Base-by-base conservation (phyloP, 192 early-diverging fungal species). In the Coemansia asiatica region DNA sequence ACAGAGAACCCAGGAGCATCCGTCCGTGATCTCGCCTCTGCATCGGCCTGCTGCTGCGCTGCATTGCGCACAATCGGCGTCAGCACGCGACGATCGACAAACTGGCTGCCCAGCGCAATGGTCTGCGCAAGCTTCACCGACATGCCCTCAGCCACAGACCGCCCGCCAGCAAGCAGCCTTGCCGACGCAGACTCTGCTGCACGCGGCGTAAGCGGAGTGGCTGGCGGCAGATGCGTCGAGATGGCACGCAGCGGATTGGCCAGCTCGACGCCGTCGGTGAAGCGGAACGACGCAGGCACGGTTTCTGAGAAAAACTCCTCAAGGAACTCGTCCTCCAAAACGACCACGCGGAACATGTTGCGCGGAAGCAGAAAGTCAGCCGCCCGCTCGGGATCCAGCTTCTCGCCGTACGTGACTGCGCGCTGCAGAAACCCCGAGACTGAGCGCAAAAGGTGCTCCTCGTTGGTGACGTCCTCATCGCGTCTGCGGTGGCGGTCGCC, bases 241-340 rank as follows among this genome's bases (percentile, higher is more conserved):
- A 74, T 74, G 0, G 71, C 75, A 6, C 75, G 68, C 31, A 73
- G 69, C 7, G 80, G 80, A 23, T 82, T 82, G 5, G 73, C 66
- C 16, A 81, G 66, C 67, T 81, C 79, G 21, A 72, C 67, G 25
- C 79, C 79, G 36, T 81, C 70, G n/a, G 73, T 81, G 35, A 77
- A 82, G 26, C 71, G 61, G 53, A 82, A 82, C 56, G 75, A 77
- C 15, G 62, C 66, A 0, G 75, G 75, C 19, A 82, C 74, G 33
- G 74, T 77, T 0, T 61, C 58, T 1, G 92, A 89, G 69, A 98
- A 95, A 58, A 93, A 95, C 27, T 83, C 76, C 60, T 93, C 91
- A n/a, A 98, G 76, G 35, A 88, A 85, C 40, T 90, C 92, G 69
- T 96, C 94, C 18, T 87, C 89, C 60, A 96, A 75, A n/a, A 94